Evolutionary conservation across 331 rosid genomes (phyloP).

Genomic region (Pyrus hybrid): DNA sequence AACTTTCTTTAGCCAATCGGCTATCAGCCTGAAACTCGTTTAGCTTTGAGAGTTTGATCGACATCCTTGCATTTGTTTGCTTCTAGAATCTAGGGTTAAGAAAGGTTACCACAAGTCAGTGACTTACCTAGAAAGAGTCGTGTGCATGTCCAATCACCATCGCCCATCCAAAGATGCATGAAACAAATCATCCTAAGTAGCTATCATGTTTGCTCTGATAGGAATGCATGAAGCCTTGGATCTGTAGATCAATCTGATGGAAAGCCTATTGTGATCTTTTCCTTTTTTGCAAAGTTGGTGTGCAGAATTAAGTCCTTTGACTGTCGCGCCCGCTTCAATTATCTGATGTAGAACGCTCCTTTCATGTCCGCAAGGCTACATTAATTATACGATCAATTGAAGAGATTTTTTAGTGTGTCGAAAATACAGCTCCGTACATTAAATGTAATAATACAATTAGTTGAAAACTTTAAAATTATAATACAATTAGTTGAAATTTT

Average conservation of each 20-base stretch:
- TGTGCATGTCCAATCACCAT: background rate
- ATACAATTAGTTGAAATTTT: no score
- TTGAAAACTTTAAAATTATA: no score
- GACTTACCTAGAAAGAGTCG: background rate
- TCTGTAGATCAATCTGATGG: background rate
- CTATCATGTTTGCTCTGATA: background rate
- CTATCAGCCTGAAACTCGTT: background rate
- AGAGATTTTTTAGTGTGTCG: no score
- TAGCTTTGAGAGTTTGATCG: background rate
- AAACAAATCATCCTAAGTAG: background rate
- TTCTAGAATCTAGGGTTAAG: background rate
- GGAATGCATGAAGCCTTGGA: background rate
- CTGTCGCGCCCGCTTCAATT: background rate
- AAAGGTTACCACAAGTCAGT: background rate
- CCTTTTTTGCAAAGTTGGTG: background rate
- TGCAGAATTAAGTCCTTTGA: background rate
- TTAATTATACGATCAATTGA: background rate
- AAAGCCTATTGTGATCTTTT: background rate
- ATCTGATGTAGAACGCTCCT: background rate
- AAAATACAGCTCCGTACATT: fast-evolving
- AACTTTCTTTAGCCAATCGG: background rate
- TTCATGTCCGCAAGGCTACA: background rate
- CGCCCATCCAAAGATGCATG: background rate
- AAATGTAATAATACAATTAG: no score
- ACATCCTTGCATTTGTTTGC: background rate